These are phyloP conservation scores for Daldinia sp. DNA, from an alignment of 2,329 filamentous ascomycete species.

Conservation along the genomic window DNA sequence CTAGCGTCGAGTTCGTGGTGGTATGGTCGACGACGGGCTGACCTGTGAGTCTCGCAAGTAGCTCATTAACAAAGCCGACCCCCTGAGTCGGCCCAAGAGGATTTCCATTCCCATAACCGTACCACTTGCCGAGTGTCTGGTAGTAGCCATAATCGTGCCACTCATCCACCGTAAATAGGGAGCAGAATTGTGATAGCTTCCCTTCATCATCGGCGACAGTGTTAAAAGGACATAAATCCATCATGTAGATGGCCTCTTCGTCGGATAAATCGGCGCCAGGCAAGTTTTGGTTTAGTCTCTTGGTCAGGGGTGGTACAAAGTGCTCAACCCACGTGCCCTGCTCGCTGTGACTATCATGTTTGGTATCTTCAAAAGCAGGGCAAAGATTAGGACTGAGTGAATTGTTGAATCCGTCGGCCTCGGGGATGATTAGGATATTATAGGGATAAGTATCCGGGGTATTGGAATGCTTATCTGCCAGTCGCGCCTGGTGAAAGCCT, in stretches of 20 bases:
- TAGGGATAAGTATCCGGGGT: constrained; percentile 57
- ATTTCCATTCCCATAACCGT: constrained; percentile 80
- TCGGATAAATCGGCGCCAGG: constrained; percentile 71
- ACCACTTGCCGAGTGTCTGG: constrained; percentile 83
- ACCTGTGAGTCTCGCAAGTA: constrained; percentile 80
- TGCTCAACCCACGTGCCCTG: constrained; percentile 66
- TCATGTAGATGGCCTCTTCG: constrained; percentile 72
- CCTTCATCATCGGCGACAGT: constrained; percentile 71
- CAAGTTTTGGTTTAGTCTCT: constrained; percentile 73
- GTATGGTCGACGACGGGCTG: constrained; percentile 76
- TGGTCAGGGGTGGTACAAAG: constrained; percentile 73
- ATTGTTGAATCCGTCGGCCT: constrained; percentile 75
- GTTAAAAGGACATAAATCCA: constrained; percentile 89
- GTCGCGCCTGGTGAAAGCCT: constrained; percentile 71
- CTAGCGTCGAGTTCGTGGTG: constrained; percentile 79
- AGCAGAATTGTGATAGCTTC: constrained; percentile 75
- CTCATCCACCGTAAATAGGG: constrained; percentile 75
- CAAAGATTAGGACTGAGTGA: constrained; percentile 81
- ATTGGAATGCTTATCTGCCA: constrained; percentile 52
- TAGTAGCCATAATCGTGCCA: constrained; percentile 85
- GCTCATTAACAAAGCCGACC: constrained; percentile 86
- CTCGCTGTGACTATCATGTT: constrained; percentile 58
- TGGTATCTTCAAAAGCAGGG: constrained; percentile 71
- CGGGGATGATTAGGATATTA: constrained; percentile 72
- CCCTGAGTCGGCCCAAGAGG: constrained; percentile 84